Evolutionary conservation across 768 basidiomycete species (phyloP).

Genomic region (Arthromyces matolae): DNA sequence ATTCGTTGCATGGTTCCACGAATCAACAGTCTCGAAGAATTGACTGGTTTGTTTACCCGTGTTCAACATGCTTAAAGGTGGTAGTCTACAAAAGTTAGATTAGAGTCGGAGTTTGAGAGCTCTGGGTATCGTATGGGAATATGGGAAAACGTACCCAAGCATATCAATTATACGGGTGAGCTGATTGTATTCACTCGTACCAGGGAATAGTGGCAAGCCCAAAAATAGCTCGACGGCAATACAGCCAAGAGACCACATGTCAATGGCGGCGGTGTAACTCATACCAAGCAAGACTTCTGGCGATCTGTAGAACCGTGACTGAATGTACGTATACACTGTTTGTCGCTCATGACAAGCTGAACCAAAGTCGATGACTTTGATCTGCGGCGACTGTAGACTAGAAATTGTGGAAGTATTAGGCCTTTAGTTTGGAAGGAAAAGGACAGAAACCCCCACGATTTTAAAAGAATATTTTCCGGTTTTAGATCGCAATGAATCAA

Average conservation of each 20-base stretch:
- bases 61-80: conserved; percentile 91
- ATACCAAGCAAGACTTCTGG: conserved; percentile 96
- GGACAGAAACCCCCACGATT: conserved; percentile 57
- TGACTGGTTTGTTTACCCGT: conserved; percentile 92
- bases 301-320: conserved; percentile 96
- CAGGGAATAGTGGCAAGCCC: conserved; percentile 93
- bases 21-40: conserved; percentile 80
- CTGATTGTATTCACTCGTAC: conserved; percentile 99
- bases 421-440: conserved; percentile 4
- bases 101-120: neutral
- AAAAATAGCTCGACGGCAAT: conserved; percentile 98
- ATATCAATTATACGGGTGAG: conserved; percentile 95
- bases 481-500: conserved; percentile 98
- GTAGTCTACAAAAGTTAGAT: conserved; percentile 51
- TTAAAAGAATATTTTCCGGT: conserved; percentile 96
- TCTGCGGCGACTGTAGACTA: conserved; percentile 93
- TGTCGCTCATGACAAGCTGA: conserved; percentile 98
- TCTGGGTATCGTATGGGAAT: neutral
- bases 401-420: neutral
- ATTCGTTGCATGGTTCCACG: conserved; percentile 60
- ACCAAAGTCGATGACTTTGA: conserved; percentile 99
- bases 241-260: conserved; percentile 99
- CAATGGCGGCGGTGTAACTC: conserved; percentile 91
- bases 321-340: conserved; percentile 99
- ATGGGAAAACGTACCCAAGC: conserved; percentile 72